Evolutionary conservation across 257 asterid species (phyloP), one percentile per base, ranked within the genome.

Genomic region (Leonotis leonurus): DNA sequence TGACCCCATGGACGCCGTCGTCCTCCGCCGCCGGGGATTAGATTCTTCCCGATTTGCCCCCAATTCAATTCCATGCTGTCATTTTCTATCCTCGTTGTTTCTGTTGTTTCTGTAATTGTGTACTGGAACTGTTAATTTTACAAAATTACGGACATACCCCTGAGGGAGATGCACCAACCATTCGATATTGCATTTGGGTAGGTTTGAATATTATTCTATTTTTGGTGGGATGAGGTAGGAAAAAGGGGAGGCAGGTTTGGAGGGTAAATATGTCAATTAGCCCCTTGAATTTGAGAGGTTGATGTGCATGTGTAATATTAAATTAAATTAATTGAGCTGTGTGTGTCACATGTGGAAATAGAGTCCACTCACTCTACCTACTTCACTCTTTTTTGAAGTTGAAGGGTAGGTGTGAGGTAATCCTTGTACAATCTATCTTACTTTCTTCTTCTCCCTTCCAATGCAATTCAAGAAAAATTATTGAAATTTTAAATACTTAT

Each of bases 1-100:
- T 93, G 99, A 89, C 99, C 64, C 99, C 99, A 14, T 93, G 92
- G 94, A 40, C 83, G 57, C 91, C 98, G 35, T 74, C 95, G 24
- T 72, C 95, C 6, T 17, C 73, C 36, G 36, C 72, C 45, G 80
- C 54, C 1, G 70, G 39, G 39, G 80, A 74, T 53, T 78, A 75
- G 63, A 43, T 2, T 41, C 64, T 20, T 3, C 60, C 61, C 33
- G 12, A 52, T 36, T 53, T 53, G 24, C 17, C 70, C 64, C 29
- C 58, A n/a, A n/a, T 33, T 8, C 11, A 1, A 27, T 17, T 61
- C 62, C 22, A 10, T 24, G 32, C 12, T 22, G 6, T 48, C 0
- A 0, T 8, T 52, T 27, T 44, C 14, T 49, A 22, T 24, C 30
- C 16, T 10, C 33, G 32, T 36, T 35, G 12, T 54, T 45, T 29